These are phyloP conservation scores for Turnera subulata DNA, from an alignment of 345 rosid species.

Conservation along the genomic window DNA sequence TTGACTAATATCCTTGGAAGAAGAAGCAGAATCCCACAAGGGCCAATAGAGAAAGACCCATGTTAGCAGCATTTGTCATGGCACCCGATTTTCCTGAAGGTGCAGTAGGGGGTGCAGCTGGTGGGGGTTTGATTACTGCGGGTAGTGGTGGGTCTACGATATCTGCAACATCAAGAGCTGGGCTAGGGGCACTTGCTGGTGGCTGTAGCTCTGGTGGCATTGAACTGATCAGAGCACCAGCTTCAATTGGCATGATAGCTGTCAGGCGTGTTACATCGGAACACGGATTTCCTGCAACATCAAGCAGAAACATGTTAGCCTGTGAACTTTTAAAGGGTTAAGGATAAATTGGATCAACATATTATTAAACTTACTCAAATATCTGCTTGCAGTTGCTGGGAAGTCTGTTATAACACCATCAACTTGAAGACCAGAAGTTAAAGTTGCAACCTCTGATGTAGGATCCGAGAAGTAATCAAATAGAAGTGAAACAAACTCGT, in stretches of 20 bases:
- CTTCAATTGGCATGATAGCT: slow-evolving; percentile 48
- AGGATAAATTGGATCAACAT: too few relatives aligned
- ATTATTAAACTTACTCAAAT: slow-evolving; percentile 68
- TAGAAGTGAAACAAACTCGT: slow-evolving; percentile 55
- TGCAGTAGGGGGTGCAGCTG: slow-evolving; percentile 14
- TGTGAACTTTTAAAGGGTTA: not conserved
- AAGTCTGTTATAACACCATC: slow-evolving; percentile 73
- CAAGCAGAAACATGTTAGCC: not conserved
- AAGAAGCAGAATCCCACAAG: slow-evolving; percentile 28
- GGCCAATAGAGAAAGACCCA: slow-evolving; percentile 34
- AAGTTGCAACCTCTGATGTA: slow-evolving; percentile 58
- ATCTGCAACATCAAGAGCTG: slow-evolving; percentile 44
- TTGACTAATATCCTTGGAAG: slow-evolving; percentile 7
- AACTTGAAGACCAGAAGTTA: slow-evolving; percentile 36
- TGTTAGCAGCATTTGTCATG: slow-evolving; percentile 20
- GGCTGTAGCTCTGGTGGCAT: slow-evolving; percentile 2
- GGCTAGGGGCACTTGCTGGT: slow-evolving; percentile 35
- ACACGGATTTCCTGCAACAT: slow-evolving; percentile 59
- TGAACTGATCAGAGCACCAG: slow-evolving; percentile 39
- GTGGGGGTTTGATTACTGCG: slow-evolving; percentile 31
- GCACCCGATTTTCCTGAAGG: slow-evolving; percentile 20
- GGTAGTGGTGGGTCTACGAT: slow-evolving; percentile 84
- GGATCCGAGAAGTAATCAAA: slow-evolving; percentile 81
- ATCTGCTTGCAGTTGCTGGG: slow-evolving; percentile 76
- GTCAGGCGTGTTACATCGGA: slow-evolving; percentile 29